Conservation (phyloP, 73 alveolate species). For the Breviolum minutum region DNA sequence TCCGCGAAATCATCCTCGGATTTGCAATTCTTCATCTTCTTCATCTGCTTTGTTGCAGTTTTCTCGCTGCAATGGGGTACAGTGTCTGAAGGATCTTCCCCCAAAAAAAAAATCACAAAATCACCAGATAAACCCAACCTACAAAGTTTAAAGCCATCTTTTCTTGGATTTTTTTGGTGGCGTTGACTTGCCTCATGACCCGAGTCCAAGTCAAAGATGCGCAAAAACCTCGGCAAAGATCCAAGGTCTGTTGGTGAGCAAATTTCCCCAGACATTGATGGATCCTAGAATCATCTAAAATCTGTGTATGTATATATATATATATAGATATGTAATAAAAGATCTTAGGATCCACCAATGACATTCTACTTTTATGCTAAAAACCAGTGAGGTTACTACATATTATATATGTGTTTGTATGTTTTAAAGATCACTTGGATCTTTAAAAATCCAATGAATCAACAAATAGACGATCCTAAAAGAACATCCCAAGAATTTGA, state of each 20-base stretch:
- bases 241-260: neutral
- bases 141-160: neutral
- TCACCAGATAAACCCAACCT: neutral
- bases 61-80: neutral
- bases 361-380: too few relatives aligned
- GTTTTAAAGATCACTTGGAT: neutral
- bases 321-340: too few relatives aligned
- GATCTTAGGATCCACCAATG: too few relatives aligned
- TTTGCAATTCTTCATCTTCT: neutral
- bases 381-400: too few relatives aligned
- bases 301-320: too few relatives aligned
- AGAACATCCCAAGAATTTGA: neutral
- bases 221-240: conserved; percentile 27
- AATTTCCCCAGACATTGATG: neutral
- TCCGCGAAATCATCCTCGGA: neutral
- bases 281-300: too few relatives aligned
- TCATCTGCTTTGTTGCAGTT: neutral
- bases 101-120: too few relatives aligned
- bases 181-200: conserved; percentile 18
- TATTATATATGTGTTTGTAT: too few relatives aligned
- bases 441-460: neutral
- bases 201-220: conserved; percentile 59
- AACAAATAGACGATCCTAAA: neutral
- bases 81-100: too few relatives aligned
- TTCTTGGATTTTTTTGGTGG: neutral